Percentiles rank a stretch among this genome's conserved stretches.
Evolutionary conservation across 78 protist genomes (phyloP).

Genomic region (Dictyostelium firmibasis): DNA sequence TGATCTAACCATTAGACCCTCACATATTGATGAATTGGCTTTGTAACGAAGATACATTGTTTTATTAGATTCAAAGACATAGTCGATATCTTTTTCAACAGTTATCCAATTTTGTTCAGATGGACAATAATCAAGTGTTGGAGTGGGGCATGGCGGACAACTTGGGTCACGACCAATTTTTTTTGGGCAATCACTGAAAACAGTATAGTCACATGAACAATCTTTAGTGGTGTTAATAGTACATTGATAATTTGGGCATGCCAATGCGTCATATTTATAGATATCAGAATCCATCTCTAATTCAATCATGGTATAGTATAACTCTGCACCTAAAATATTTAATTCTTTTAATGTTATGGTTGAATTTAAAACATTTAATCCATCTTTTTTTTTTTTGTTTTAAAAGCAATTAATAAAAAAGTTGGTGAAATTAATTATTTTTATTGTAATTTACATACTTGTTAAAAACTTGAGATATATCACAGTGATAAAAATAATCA

Average conservation of each 20-base stretch:
- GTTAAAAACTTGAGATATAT: too few species aligned
- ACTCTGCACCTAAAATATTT: neutral
- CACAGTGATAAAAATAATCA: too few species aligned
- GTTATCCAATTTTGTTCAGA: neutral
- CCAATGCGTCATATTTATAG: neutral
- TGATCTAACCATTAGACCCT: constrained; percentile 4
- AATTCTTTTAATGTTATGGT: neutral
- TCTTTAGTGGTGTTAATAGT: neutral
- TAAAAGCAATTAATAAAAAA: too few species aligned
- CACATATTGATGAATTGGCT: constrained; percentile 10
- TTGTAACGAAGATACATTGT: constrained; percentile 6
- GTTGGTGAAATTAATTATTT: too few species aligned
- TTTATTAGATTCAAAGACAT: neutral
- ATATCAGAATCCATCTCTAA: constrained; percentile 19
- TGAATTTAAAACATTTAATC: neutral
- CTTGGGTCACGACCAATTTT: neutral
- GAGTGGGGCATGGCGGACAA: neutral
- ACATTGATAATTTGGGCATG: constrained; percentile 46
- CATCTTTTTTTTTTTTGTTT: neutral
- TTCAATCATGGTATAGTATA: constrained; percentile 46
- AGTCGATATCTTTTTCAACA: neutral
- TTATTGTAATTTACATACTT: too few species aligned
- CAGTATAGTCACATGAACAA: constrained; percentile 58
- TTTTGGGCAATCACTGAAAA: constrained; percentile 4
- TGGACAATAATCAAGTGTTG: neutral